Evolutionary conservation across 805 yeast genomes (phyloP).

Genomic region (Hyphopichia homilentoma): DNA sequence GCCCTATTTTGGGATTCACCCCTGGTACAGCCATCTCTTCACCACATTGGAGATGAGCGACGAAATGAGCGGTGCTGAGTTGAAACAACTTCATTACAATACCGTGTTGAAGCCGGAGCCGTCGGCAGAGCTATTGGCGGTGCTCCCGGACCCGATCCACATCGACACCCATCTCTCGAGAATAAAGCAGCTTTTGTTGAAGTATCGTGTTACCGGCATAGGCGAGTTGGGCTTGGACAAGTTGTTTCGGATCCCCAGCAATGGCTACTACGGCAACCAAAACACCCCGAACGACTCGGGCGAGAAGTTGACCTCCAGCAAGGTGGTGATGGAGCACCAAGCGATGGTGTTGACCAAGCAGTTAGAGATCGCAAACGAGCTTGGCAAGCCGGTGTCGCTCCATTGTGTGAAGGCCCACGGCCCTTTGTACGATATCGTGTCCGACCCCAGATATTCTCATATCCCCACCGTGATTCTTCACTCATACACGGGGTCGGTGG

Average conservation of each 20-base stretch:
- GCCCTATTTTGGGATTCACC: slow-evolving; percentile 77
- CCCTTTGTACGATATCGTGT: slow-evolving; percentile 43
- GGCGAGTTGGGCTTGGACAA: slow-evolving; percentile 95
- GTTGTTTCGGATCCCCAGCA: slow-evolving; percentile 60
- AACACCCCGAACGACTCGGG: slow-evolving; percentile 6
- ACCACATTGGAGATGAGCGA: no score
- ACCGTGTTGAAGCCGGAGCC: slow-evolving; percentile 44
- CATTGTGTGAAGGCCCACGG: slow-evolving; percentile 88
- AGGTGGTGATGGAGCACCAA: slow-evolving; percentile 69
- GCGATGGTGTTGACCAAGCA: slow-evolving; percentile 45
- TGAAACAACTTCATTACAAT: slow-evolving; percentile 55
- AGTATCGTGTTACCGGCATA: slow-evolving; percentile 37
- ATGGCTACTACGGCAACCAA: slow-evolving; percentile 49
- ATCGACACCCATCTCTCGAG: slow-evolving; percentile 30
- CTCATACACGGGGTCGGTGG: slow-evolving; percentile 81
- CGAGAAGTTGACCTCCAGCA: slow-evolving; percentile 35
- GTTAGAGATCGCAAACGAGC: slow-evolving; percentile 49
- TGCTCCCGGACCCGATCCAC: slow-evolving; percentile 60
- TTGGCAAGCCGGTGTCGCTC: slow-evolving; percentile 56
- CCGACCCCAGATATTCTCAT: slow-evolving; percentile 9
- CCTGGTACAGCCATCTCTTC: slow-evolving; percentile 82
- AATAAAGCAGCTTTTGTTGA: slow-evolving; percentile 22
- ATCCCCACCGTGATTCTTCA: slow-evolving; percentile 60
- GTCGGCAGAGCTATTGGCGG: slow-evolving; percentile 33
- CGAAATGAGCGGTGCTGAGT: slow-evolving; percentile 10